These are phyloP conservation scores for Beauveria sp. DNA, from an alignment of 2,329 filamentous ascomycete species.

Conservation along the genomic window DNA sequence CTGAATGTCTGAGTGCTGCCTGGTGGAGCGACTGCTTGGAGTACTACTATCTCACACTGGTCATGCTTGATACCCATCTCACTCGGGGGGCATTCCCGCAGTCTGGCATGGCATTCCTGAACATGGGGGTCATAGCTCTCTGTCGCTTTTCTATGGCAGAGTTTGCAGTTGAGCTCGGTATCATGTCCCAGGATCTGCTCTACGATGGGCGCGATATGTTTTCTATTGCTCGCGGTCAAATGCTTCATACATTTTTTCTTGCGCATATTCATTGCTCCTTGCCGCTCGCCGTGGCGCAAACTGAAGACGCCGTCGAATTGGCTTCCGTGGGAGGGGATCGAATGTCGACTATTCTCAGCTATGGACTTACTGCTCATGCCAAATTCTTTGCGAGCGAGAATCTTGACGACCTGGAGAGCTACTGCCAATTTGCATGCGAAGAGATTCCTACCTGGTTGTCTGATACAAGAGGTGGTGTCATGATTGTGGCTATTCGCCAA, in stretches of 20 bases:
- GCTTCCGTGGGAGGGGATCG: conserved; percentile 62
- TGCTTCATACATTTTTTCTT: conserved; percentile 61
- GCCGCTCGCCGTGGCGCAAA: conserved; percentile 45
- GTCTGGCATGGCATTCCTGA: conserved; percentile 59
- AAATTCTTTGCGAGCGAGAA: conserved; percentile 66
- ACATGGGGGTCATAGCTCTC: conserved; percentile 60
- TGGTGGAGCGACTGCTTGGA: conserved; percentile 66
- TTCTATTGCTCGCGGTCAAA: conserved; percentile 60
- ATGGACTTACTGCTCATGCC: conserved; percentile 58
- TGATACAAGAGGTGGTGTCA: conserved; percentile 63
- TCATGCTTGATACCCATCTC: conserved; percentile 60
- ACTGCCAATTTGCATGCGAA: conserved; percentile 63
- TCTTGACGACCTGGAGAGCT: conserved; percentile 60
- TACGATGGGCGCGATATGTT: conserved; percentile 56
- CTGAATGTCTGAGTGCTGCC: conserved; percentile 61
- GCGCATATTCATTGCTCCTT: conserved; percentile 63
- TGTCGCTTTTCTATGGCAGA: conserved; percentile 64
- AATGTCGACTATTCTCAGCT: conserved; percentile 62
- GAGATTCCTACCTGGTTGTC: conserved; percentile 66
- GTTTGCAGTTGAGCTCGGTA: conserved; percentile 58
- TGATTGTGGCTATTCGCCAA: conserved; percentile 60
- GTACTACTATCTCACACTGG: conserved; percentile 64
- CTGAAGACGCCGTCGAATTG: conserved; percentile 60
- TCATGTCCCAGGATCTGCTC: conserved; percentile 56
- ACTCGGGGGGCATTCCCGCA: conserved; percentile 59